Conservation (phyloP, 83 land plant genomes). For the Larix sibirica region DNA sequence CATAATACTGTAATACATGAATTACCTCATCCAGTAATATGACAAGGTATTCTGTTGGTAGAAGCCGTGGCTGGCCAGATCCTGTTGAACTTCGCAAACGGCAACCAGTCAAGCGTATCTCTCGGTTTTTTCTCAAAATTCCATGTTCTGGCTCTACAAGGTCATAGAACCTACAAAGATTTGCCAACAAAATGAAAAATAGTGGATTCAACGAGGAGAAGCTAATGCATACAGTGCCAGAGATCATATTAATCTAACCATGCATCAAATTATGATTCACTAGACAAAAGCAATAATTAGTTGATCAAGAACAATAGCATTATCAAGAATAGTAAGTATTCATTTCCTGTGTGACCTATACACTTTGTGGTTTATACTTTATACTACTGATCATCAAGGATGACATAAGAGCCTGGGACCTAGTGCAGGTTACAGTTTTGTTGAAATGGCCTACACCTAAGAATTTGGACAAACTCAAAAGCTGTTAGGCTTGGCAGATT, state of each 20-base stretch:
- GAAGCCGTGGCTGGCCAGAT: slow-evolving; percentile 62
- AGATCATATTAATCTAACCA: background rate
- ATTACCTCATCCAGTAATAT: slow-evolving; percentile 87
- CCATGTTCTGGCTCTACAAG: slow-evolving; percentile 53
- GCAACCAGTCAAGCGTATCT: slow-evolving; percentile 83
- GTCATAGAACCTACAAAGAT: slow-evolving; percentile 64
- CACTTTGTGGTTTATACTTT: too few relatives aligned
- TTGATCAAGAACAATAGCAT: background rate
- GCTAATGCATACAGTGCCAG: background rate
- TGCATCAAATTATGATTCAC: background rate
- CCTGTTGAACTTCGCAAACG: slow-evolving; percentile 73
- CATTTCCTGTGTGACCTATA: too few relatives aligned
- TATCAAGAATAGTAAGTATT: too few relatives aligned
- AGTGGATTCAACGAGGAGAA: too few relatives aligned
- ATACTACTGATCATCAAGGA: too few relatives aligned
- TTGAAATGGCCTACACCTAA: too few relatives aligned
- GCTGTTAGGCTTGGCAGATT: too few relatives aligned
- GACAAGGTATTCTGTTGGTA: slow-evolving; percentile 91
- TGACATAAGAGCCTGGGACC: too few relatives aligned
- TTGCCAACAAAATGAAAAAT: background rate
- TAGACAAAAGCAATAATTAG: background rate
- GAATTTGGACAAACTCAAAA: too few relatives aligned
- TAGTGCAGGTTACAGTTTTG: too few relatives aligned
- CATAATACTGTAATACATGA: background rate
- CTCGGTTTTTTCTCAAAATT: slow-evolving; percentile 77